Base-by-base conservation (phyloP, 1,139 yeast species). In the Eremothecium cymbalariae region DNA sequence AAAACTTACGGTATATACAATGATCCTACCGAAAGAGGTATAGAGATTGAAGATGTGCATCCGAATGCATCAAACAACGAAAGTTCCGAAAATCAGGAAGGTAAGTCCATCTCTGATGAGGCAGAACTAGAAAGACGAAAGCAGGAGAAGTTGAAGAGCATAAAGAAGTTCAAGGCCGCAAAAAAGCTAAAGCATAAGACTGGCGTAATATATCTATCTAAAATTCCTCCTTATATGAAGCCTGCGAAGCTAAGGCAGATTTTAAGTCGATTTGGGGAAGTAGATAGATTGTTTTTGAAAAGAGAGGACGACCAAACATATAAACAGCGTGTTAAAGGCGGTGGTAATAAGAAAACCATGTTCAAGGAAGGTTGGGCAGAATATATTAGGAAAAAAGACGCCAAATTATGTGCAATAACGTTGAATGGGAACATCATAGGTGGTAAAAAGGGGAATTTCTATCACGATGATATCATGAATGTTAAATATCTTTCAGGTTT, bases 331-430 rank as follows among this genome's bases (percentile, higher is more conserved):
- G 77, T 83, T 12, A 82, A 81, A 48, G 73, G 75, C 44, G 97
- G 97, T 11, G 98, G 98, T n/a, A 93, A 90, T 59, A 86, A 85
- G 60, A 88, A 88, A 62, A 72, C 72, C 53, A 80, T 73, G 59
- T 93, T 73, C 54, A 83, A 82, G 12, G 98, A 93, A 64, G 99
- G 98, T 6, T 90, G 99, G 99, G 93, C 84, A 6, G 99, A 90
- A 60, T 93, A 84, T 60, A 64, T 70, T 12, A 73, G 75, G 51
- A 90, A 90, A 55, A 72, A 71, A 48, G 83, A 86, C 50, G 98
- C 98, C 1, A 90, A 90, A 57, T 59, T 85, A 19, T 88, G 95
- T 43, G 95, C 94, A 4, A 67, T 68, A 6, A 81, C 96, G 0
- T 63, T 93, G 48, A 93, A 90, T 54, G 95, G 95, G 8, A 82